Base-by-base conservation (phyloP, 2,329 filamentous ascomycete genomes). In the Colletotrichum acutatum region DNA sequence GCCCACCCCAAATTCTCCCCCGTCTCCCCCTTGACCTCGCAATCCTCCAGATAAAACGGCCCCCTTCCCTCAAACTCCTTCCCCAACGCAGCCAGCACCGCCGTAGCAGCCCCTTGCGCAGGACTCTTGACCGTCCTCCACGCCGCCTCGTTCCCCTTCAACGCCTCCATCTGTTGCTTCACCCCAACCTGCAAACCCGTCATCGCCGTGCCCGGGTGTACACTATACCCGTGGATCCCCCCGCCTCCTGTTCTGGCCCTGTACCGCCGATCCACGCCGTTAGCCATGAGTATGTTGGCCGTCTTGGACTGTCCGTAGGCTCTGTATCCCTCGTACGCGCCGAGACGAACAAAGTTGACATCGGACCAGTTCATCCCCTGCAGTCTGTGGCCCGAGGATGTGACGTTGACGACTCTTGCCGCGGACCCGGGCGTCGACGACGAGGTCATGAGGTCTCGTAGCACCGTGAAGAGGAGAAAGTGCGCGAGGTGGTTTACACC, bases 401-500 rank as follows among this genome's bases (percentile, higher is more conserved):
- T 81, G 0, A 89, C 76, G 0, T 80, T 78, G 54, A 90, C 81
- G 4, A 89, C 84, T 1, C 88, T 82, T 0, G 84, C 86, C 4
- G 81, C 76, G 67, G 85, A 87, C 0, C 77, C 75, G 0, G 83
- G 78, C 0, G 82, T 84, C 1, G 82, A 76, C 3, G 81, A 81
- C 0, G 80, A 75, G 0, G 88, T 77, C 7, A 90, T 77, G 0
- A 82, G 76, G 0, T 82, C 77, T 52, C 85, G 85, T 30, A 90
- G 79, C 1, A 88, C 82, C 24, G 87, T 80, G 75, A 88, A 86
- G 28, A 90, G 82, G 0, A 89, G 81, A 79, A 90, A 90, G 75
- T 89, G 85, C 14, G 80, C 83, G 1, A 90, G 79, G 75, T 90
- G 84, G 76, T 90, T 89, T 3, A 83, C 85, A 42, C 83, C 87